Evolutionary conservation across 148 eudicot species (phyloP).

Genomic region (Silene uniflora): DNA sequence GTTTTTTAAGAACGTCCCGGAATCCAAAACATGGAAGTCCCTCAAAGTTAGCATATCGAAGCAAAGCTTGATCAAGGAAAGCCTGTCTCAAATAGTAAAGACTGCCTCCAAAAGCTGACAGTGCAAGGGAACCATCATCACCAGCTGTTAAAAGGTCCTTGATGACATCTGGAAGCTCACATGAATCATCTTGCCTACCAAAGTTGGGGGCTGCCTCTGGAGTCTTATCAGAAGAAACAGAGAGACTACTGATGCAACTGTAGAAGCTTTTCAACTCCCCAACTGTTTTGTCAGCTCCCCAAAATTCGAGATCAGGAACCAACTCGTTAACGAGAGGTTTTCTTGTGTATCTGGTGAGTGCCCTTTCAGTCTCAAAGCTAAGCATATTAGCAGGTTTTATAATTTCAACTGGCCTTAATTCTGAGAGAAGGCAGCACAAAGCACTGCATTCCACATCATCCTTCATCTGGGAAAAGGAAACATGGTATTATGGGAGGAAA

Average conservation of each 20-base stretch:
- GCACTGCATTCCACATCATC: conserved; percentile 89
- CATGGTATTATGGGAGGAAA: not conserved
- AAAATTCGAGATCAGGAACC: conserved; percentile 71
- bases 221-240: conserved; percentile 27
- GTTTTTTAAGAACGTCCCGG: conserved; percentile 51
- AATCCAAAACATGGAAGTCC: conserved; percentile 68
- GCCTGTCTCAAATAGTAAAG: conserved; percentile 88
- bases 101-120: conserved; percentile 91
- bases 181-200: conserved; percentile 26
- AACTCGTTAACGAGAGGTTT: conserved; percentile 80
- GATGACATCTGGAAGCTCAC: conserved; percentile 56
- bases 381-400: conserved; percentile 78
- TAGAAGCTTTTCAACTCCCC: conserved; percentile 59
- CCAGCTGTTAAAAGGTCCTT: conserved; percentile 50
- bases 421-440: conserved; percentile 72
- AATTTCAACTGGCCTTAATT: conserved; percentile 90
- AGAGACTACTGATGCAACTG: conserved; percentile 30
- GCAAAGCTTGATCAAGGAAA: conserved; percentile 80
- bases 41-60: conserved; percentile 89
- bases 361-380: conserved; percentile 77
- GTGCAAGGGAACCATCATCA: conserved; percentile 58
- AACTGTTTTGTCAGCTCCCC: conserved; percentile 87
- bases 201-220: conserved; percentile 15
- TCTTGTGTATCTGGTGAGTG: conserved; percentile 70
- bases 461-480: conserved; percentile 52